phyloP scores from a whole-genome alignment of 768 basidiomycete genomes.

The Candolleomyces efflorescens region DNA sequence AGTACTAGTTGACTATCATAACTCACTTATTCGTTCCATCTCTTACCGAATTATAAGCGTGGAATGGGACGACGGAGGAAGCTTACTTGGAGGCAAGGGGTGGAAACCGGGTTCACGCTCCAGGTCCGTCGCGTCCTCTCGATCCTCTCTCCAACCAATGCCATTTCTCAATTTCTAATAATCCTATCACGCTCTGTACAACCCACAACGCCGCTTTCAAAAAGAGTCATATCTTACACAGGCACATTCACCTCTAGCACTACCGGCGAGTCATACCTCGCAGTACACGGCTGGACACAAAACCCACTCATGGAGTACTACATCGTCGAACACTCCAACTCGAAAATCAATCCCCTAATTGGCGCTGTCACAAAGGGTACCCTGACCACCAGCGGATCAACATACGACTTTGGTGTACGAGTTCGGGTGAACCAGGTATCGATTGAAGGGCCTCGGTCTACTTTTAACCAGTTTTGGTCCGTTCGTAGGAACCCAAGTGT shows the following conservation, averaged over 20 bases:
- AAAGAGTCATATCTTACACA: constrained; percentile 28
- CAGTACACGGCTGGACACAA: constrained; percentile 41
- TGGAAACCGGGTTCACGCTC: constrained; percentile 32
- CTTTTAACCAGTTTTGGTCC: constrained; percentile 41
- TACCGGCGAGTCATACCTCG: constrained; percentile 34
- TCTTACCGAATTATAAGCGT: too few relatives aligned
- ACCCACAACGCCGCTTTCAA: neutral
- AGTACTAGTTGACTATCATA: neutral
- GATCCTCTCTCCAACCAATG: too few relatives aligned
- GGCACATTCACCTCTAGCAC: constrained; percentile 27
- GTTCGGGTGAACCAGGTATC: constrained; percentile 32
- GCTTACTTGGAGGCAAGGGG: constrained; percentile 19
- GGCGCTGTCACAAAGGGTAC: constrained; percentile 27
- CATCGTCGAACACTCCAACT: constrained; percentile 33
- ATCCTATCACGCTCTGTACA: neutral
- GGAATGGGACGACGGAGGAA: neutral
- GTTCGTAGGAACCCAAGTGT: constrained; percentile 32
- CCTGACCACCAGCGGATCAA: constrained; percentile 31
- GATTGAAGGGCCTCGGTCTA: constrained; percentile 30
- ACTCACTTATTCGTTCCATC: too few relatives aligned
- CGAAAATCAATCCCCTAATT: constrained; percentile 28
- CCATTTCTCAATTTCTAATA: too few relatives aligned
- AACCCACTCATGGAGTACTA: constrained; percentile 42
- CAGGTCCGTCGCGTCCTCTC: too few relatives aligned
- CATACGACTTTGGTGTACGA: constrained; percentile 34